Conservation (phyloP, 164 flowering plant species). For the Vitis rotundifolia region DNA sequence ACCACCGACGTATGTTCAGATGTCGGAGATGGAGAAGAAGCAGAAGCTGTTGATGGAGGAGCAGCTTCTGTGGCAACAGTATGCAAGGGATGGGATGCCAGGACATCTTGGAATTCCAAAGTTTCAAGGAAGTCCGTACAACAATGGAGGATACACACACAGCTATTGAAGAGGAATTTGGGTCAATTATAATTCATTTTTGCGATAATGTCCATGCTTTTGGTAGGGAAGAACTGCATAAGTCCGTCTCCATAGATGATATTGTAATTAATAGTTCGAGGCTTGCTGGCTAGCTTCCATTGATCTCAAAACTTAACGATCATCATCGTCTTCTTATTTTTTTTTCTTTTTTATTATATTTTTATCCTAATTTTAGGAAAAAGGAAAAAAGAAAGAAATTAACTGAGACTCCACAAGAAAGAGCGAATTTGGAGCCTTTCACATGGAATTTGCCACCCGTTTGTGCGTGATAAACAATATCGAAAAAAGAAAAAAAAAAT, state of each 20-base stretch:
- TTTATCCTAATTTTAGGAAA: too few species aligned
- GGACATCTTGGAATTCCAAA: constrained; percentile 47
- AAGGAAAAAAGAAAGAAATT: too few species aligned
- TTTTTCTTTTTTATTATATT: too few species aligned
- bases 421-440: too few species aligned
- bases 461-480: too few species aligned
- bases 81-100: constrained; percentile 70
- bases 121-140: constrained; percentile 24
- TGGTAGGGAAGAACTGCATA: background rate
- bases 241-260: background rate
- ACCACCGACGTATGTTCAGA: constrained; percentile 82
- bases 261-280: background rate
- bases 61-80: constrained; percentile 87
- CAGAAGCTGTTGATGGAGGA: constrained; percentile 66
- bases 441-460: too few species aligned
- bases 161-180: background rate
- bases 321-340: too few species aligned
- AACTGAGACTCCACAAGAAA: too few species aligned
- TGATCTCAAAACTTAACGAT: too few species aligned
- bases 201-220: background rate
- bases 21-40: constrained; percentile 89
- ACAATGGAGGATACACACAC: constrained; percentile 34
- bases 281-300: too few species aligned
- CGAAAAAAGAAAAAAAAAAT: too few species aligned
- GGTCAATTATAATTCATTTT: background rate